Base-by-base conservation (phyloP, 2,329 filamentous ascomycete genomes). In the Fusarium mundagurra region DNA sequence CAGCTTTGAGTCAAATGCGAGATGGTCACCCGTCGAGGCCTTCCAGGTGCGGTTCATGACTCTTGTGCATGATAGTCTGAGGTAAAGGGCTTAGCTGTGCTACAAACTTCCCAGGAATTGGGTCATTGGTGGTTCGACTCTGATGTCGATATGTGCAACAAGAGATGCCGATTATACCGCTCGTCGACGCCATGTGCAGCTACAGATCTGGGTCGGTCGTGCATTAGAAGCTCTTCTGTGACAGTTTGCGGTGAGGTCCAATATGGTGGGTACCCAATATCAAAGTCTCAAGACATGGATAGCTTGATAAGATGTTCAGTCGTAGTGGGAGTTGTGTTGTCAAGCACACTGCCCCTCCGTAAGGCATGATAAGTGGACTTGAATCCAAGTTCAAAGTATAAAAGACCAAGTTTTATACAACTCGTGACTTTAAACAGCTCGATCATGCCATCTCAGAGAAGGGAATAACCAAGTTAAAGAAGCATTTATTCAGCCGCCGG, bases 191-290 rank as follows among this genome's bases (percentile, higher is more conserved):
- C 36, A 55, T 55, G 31, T 60, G 61, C 53, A 59, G 24, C 39
- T 63, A 58, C 36, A 47, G n/a, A 47, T 71, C 45, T 60, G 59
- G 51, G 47, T 24, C 31, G 24, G 41, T 13, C 33, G n/a, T 59
- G 55, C 63, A 48, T 71, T 47, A 73, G 34, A 53, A 58, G 33
- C 16, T 60, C n/a, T 43, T 39, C 18, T 47, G 45, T 53, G 43
- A 53, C 43, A 59, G 70, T 67, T 71, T 74, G 72, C 72, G 72
- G 72, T 74, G 67, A 74, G 68, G 48, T 69, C 45, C 41, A 70
- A 60, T 29, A 41, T 16, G 27, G 53, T 66, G 66, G 67, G 38
- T 54, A 70, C 67, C 48, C 41, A 69, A 65, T 72, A 68, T 74
- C 58, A 64, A 63, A 69, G 22, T 55, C 55, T 61, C 54, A 61